A percentile compares a stretch with the other conserved stretches of the same genome.
These are phyloP conservation scores for Saccharomyces mikatae DNA, from an alignment of 805 yeast genomes.

Conservation along the genomic window DNA sequence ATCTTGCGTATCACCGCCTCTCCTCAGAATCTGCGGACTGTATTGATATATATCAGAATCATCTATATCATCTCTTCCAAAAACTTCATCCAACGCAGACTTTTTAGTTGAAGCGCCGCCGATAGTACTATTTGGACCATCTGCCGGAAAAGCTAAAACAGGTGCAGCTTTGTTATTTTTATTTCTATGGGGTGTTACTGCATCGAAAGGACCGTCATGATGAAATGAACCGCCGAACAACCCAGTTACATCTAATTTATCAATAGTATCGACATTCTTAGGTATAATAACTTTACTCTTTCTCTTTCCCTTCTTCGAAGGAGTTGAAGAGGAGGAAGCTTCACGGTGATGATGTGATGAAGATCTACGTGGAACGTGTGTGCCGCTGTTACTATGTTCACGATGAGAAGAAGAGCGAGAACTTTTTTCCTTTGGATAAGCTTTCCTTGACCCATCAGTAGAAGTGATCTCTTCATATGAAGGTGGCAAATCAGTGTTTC, in stretches of 20 bases:
- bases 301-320: slow-evolving; percentile 29
- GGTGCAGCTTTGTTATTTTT: slow-evolving; percentile 73
- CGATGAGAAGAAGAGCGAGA: neutral
- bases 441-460: slow-evolving; percentile 33
- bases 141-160: slow-evolving; percentile 88
- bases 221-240: slow-evolving; percentile 92
- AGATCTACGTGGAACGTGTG: slow-evolving; percentile 6
- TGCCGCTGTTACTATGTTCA: slow-evolving; percentile 3
- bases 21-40: neutral
- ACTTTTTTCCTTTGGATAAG: slow-evolving; percentile 48
- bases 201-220: slow-evolving; percentile 98
- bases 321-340: slow-evolving; percentile 3
- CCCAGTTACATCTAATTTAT: slow-evolving; percentile 92
- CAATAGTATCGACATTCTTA: slow-evolving; percentile 84
- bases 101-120: slow-evolving; percentile 55
- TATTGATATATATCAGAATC: slow-evolving; percentile 36
- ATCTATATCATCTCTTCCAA: slow-evolving; percentile 51
- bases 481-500: slow-evolving; percentile 41
- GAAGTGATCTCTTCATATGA: slow-evolving; percentile 65
- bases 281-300: slow-evolving; percentile 40
- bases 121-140: slow-evolving; percentile 64
- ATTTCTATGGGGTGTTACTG: slow-evolving; percentile 94
- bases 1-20: slow-evolving; percentile 22
- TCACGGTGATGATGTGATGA: slow-evolving; percentile 13
- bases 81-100: slow-evolving; percentile 63